Percentiles rank a stretch among this genome's conserved stretches.
Conservation (phyloP, 140 eudicot genomes). For the Stevia rebaudiana region DNA sequence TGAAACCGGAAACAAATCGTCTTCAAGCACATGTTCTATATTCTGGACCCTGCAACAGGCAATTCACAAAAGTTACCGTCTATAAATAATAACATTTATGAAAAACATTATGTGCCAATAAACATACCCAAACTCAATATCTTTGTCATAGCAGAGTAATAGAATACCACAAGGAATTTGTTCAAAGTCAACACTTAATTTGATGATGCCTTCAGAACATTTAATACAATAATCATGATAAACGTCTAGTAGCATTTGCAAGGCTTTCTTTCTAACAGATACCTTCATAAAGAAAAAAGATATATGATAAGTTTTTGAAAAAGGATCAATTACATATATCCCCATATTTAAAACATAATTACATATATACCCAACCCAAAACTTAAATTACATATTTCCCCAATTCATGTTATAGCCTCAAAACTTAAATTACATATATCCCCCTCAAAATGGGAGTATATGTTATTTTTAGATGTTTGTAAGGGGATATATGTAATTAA, state of each 20-base stretch:
- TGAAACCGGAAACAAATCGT: conserved; percentile 64
- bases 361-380: too few species aligned
- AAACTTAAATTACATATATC: too few species aligned
- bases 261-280: conserved; percentile 62
- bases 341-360: too few species aligned
- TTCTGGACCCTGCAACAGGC: conserved; percentile 57
- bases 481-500: too few species aligned
- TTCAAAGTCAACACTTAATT: conserved; percentile 51
- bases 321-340: too few species aligned
- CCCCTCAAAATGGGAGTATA: too few species aligned
- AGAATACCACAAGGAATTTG: conserved; percentile 79
- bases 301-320: conserved; percentile 6
- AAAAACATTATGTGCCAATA: conserved; percentile 11
- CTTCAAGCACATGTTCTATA: conserved; percentile 69
- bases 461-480: too few species aligned
- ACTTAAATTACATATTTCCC: too few species aligned
- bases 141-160: conserved; percentile 83
- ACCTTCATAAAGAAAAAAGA: conserved; percentile 42
- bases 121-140: conserved; percentile 69
- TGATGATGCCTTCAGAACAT: conserved; percentile 50
- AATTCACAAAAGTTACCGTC: neutral
- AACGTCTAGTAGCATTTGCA: conserved; percentile 68
- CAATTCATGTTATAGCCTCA: too few species aligned
- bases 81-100: neutral
- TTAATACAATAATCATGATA: conserved; percentile 75